phyloP scores from a whole-genome alignment of 2,329 filamentous ascomycete genomes.

The Monilinia vaccinii-corymbosi region DNA sequence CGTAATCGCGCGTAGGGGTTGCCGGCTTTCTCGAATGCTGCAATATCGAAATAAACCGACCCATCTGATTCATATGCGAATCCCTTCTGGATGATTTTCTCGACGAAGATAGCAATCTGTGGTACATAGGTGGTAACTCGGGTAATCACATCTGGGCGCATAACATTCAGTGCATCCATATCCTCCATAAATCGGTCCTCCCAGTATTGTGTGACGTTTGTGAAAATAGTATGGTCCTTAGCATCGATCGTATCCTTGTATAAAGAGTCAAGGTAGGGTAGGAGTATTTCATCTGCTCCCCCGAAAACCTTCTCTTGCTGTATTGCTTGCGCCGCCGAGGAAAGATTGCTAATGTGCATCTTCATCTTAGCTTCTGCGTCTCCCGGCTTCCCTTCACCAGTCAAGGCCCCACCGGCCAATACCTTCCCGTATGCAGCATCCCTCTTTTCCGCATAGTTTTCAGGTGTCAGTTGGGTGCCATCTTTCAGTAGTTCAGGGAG shows the following conservation, averaged over 20 bases:
- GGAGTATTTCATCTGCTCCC: conserved; percentile 55
- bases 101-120: conserved; percentile 78
- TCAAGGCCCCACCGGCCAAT: conserved; percentile 45
- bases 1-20: conserved; percentile 80
- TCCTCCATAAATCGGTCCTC: conserved; percentile 84
- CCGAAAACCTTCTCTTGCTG: conserved; percentile 42
- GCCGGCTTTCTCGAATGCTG: conserved; percentile 54
- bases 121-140: conserved; percentile 88
- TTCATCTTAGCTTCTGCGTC: conserved; percentile 59
- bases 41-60: conserved; percentile 35
- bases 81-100: conserved; percentile 64
- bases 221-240: conserved; percentile 66
- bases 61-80: conserved; percentile 79
- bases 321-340: conserved; percentile 39
- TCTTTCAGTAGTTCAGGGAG: conserved; percentile 41
- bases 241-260: conserved; percentile 55
- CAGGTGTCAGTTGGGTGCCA: conserved; percentile 37
- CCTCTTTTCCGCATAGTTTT: conserved; percentile 41
- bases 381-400: conserved; percentile 47
- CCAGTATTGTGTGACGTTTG: conserved; percentile 74
- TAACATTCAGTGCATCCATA: conserved; percentile 77
- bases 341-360: conserved; percentile 52
- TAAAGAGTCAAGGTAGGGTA: conserved; percentile 71
- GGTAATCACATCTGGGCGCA: conserved; percentile 72
- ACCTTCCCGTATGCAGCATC: conserved; percentile 46